phyloP scores from a whole-genome alignment of 768 basidiomycete genomes.

The Auricularia sp. region DNA sequence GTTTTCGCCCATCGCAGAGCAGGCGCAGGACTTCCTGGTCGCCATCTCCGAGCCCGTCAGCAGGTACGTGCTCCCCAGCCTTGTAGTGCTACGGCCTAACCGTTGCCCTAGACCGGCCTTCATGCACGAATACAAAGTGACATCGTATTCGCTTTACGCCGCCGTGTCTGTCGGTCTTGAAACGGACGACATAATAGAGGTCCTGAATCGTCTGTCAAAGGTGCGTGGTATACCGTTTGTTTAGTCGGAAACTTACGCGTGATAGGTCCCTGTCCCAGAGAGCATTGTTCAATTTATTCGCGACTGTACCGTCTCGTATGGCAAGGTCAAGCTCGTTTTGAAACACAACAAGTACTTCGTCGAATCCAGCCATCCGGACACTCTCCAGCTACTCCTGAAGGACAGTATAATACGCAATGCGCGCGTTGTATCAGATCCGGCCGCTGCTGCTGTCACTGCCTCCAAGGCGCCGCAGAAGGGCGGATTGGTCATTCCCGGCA shows the following conservation, averaged over 20 bases:
- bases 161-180: constrained; percentile 97
- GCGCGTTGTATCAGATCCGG: constrained; percentile 52
- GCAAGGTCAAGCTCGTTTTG: constrained; percentile 95
- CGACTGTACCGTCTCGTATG: constrained; percentile 89
- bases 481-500: constrained; percentile 79
- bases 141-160: constrained; percentile 94
- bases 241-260: neutral
- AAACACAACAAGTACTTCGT: constrained; percentile 98
- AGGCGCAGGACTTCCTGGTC: constrained; percentile 96
- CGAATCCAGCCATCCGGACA: constrained; percentile 91
- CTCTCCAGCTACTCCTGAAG: constrained; percentile 76
- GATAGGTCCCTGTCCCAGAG: constrained; percentile 84
- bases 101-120: constrained; percentile 69
- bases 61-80: constrained; percentile 53
- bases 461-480: constrained; percentile 76
- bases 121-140: constrained; percentile 98
- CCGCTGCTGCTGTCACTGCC: constrained; percentile 56
- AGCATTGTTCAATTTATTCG: constrained; percentile 79
- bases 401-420: constrained; percentile 80
- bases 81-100: neutral
- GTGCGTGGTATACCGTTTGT: constrained; percentile 21
- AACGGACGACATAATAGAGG: constrained; percentile 97
- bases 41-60: constrained; percentile 98
- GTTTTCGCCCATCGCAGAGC: constrained; percentile 94
- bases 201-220: constrained; percentile 74